phyloP scores from a whole-genome alignment of 1,284 basidiomycete genomes.

The Ustilago curta region DNA sequence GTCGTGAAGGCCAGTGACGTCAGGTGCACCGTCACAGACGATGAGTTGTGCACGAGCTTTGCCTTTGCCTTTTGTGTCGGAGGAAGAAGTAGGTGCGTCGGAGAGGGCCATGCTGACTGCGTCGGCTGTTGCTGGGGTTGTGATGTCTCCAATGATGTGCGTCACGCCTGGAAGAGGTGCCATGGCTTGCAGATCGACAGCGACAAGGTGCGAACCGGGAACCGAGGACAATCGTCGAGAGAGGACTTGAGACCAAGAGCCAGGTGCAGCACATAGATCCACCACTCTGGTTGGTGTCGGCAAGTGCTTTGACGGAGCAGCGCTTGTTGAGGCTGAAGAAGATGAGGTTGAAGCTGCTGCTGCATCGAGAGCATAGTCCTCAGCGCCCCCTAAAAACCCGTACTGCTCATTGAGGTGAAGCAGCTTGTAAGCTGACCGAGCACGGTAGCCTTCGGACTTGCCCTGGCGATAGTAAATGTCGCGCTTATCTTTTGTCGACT shows the following conservation, averaged over 20 bases:
- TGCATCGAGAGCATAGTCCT: conserved; percentile 35
- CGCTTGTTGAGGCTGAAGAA: conserved; percentile 4
- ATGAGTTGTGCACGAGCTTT: conserved; percentile 73
- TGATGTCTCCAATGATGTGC: conserved; percentile 74
- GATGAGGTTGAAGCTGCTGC: conserved; percentile 7
- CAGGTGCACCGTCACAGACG: conserved; percentile 75
- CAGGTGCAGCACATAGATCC: conserved; percentile 75
- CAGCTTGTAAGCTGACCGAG: conserved; percentile 74
- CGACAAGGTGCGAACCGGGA: conserved; percentile 70
- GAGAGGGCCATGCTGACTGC: conserved; percentile 72
- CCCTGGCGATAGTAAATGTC: conserved; percentile 73
- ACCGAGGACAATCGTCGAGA: conserved; percentile 63
- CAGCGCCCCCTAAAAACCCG: conserved; percentile 70
- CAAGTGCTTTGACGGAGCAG: conserved; percentile 4
- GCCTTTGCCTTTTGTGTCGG: conserved; percentile 20
- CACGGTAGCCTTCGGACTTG: conserved; percentile 72
- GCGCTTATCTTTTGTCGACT: conserved; percentile 71
- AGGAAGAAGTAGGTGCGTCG: conserved; percentile 18
- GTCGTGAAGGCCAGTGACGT: conserved; percentile 75
- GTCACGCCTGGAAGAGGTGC: conserved; percentile 73
- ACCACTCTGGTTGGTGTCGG: conserved; percentile 70
- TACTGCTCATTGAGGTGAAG: conserved; percentile 73
- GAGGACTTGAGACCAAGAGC: conserved; percentile 71
- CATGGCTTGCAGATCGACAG: conserved; percentile 75
- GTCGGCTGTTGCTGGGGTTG: conserved; percentile 72